A percentile compares a stretch with the other conserved stretches of the same genome.
Conservation (phyloP, 768 basidiomycete genomes). For the Lactarius evosmus region DNA sequence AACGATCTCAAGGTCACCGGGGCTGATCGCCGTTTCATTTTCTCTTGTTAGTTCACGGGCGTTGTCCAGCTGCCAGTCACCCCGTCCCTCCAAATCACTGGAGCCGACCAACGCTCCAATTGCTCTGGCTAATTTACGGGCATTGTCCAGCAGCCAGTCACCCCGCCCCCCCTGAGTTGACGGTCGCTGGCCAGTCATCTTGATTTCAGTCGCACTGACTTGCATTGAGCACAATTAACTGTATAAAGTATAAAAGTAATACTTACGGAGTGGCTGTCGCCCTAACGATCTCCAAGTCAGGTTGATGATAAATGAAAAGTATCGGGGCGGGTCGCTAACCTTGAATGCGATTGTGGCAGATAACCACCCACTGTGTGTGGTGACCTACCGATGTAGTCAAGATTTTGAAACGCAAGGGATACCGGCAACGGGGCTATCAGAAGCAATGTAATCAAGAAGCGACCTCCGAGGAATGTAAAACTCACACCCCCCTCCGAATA, state of each 20-base stretch:
- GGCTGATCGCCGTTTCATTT: background rate
- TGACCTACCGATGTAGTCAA: no score
- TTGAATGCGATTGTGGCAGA: no score
- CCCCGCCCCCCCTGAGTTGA: background rate
- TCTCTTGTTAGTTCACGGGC: constrained; percentile 4
- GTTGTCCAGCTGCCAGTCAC: background rate
- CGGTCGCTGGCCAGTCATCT: background rate
- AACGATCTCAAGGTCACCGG: background rate
- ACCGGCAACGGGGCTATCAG: no score
- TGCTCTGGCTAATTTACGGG: background rate
- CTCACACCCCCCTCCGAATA: no score
- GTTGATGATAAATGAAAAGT: no score
- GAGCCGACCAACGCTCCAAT: background rate
- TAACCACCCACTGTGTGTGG: no score
- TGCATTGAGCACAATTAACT: background rate
- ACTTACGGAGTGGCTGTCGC: constrained; percentile 3
- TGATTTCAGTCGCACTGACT: constrained; percentile 1
- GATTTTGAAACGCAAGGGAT: no score
- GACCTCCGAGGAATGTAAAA: no score
- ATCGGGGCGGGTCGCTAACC: no score
- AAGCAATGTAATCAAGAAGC: no score
- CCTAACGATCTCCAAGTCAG: constrained; percentile 2
- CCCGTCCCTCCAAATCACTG: background rate
- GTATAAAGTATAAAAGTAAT: background rate
- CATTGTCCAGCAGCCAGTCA: constrained; percentile 1